Evolutionary conservation across 2,329 filamentous ascomycete genomes (phyloP).

Genomic region (Talaromyces amestolkiae): DNA sequence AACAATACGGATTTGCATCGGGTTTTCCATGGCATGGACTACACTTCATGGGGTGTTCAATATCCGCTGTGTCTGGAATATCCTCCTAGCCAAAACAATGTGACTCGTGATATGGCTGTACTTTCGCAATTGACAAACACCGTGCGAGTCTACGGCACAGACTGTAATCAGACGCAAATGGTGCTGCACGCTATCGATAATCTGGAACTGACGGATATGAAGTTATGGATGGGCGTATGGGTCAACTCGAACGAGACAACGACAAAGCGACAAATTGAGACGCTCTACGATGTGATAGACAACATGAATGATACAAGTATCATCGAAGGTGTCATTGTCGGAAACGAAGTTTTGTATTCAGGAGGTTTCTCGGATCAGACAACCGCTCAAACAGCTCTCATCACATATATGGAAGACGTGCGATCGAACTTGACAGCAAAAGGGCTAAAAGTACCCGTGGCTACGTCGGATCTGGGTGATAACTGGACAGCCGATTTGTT

Average conservation of each 20-base stretch:
- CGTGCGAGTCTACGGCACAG: constrained; percentile 86
- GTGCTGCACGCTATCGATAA: constrained; percentile 76
- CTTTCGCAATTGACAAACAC: constrained; percentile 86
- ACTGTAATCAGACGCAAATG: constrained; percentile 98
- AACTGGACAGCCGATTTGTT: constrained; percentile 76
- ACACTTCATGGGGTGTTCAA: constrained; percentile 86
- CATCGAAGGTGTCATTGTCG: constrained; percentile 62
- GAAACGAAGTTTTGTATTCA: constrained; percentile 63
- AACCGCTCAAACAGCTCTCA: constrained; percentile 64
- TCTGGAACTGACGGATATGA: constrained; percentile 70
- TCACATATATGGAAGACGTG: constrained; percentile 64
- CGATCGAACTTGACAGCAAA: constrained; percentile 68
- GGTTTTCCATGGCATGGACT: constrained; percentile 93
- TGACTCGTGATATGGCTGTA: constrained; percentile 86
- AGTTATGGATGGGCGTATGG: constrained; percentile 94
- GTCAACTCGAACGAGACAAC: constrained; percentile 80
- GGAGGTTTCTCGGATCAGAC: constrained; percentile 49
- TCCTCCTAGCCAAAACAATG: constrained; percentile 87
- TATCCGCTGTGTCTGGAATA: constrained; percentile 77
- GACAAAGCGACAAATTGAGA: constrained; percentile 73
- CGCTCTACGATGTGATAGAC: constrained; percentile 83
- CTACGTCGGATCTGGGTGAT: constrained; percentile 84
- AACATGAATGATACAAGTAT: constrained; percentile 42
- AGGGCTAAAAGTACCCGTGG: constrained; percentile 70
- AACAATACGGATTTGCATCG: constrained; percentile 81